These are phyloP conservation scores for Globisporangium spinosum DNA, from an alignment of 352 stramenopile genomes.

Conservation along the genomic window DNA sequence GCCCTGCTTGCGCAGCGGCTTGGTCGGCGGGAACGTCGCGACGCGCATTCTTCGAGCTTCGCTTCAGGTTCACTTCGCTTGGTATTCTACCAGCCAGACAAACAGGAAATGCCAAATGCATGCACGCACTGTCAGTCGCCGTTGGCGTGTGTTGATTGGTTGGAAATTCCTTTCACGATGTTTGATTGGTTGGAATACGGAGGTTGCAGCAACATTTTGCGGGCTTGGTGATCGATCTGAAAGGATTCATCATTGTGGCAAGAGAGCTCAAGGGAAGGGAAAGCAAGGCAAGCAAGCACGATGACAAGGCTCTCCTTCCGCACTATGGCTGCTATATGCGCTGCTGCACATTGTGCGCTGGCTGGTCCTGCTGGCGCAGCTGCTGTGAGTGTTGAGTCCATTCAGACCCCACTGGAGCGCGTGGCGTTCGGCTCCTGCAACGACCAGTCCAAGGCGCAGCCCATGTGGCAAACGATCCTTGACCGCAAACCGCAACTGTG, in stretches of 20 bases:
- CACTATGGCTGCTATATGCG: not conserved
- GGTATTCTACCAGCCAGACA: slow-evolving; percentile 7
- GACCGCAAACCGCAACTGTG: slow-evolving; percentile 60
- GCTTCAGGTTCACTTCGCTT: not conserved
- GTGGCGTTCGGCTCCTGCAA: slow-evolving; percentile 85
- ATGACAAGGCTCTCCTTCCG: not conserved
- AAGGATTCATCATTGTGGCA: not conserved
- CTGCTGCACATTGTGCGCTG: not conserved
- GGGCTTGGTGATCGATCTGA: not conserved
- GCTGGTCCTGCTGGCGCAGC: not conserved
- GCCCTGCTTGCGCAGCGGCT: slow-evolving; percentile 55
- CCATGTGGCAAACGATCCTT: slow-evolving; percentile 60
- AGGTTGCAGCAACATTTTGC: slow-evolving; percentile 3
- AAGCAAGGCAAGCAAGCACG: not conserved
- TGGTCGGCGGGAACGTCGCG: slow-evolving; percentile 20
- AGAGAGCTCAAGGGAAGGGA: not conserved
- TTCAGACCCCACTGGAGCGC: slow-evolving; percentile 40
- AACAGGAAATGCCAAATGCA: slow-evolving; percentile 9
- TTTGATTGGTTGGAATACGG: not conserved
- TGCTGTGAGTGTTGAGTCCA: not conserved
- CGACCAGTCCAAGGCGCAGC: slow-evolving; percentile 73
- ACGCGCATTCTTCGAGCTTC: slow-evolving; percentile 6
- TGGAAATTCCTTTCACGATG: slow-evolving; percentile 8
- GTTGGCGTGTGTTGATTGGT: slow-evolving; percentile 31
- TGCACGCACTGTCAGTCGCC: slow-evolving; percentile 9